phyloP scores from a whole-genome alignment of 169 alveolate species.

The Eimeria brunetti region DNA sequence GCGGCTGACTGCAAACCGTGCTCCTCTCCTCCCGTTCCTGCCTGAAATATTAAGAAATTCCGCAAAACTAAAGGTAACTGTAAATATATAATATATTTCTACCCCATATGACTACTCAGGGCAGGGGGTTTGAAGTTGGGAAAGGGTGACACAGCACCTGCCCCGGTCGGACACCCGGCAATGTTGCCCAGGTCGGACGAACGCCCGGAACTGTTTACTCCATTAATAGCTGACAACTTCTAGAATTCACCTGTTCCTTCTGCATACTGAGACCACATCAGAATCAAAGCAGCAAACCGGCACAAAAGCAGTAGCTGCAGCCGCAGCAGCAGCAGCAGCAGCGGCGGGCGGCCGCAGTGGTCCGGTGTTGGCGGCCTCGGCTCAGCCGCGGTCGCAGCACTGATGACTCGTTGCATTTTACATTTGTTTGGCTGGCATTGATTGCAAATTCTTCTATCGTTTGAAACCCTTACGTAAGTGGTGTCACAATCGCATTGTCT shows the following conservation, averaged over 20 bases:
- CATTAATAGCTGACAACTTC: not conserved
- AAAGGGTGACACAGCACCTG: not conserved
- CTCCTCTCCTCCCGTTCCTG: not conserved
- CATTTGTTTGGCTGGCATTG: not conserved
- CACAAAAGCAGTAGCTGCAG: constrained; percentile 6
- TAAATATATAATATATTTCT: not conserved
- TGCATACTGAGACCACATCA: not conserved
- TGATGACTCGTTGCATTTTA: not conserved
- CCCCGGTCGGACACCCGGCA: not conserved
- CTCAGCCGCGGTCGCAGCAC: not conserved
- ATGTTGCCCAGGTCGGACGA: not conserved
- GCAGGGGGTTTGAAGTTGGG: not conserved
- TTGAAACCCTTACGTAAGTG: constrained; percentile 17
- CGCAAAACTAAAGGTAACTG: not conserved
- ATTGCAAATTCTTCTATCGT: constrained; percentile 32
- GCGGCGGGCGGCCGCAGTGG: constrained; percentile 74
- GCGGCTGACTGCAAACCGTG: not conserved
- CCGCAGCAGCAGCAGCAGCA: constrained; percentile 7
- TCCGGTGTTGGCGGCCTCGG: constrained; percentile 75
- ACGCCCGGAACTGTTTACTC: not conserved
- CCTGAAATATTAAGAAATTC: not conserved
- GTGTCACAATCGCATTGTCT: constrained; percentile 28
- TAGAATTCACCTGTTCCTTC: not conserved
- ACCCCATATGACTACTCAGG: not conserved
- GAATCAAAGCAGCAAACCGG: not conserved